A percentile compares a stretch with the other conserved stretches of the same genome.
phyloP scores from a whole-genome alignment of 2,329 filamentous ascomycete species.

The Bipolaris bicolor region DNA sequence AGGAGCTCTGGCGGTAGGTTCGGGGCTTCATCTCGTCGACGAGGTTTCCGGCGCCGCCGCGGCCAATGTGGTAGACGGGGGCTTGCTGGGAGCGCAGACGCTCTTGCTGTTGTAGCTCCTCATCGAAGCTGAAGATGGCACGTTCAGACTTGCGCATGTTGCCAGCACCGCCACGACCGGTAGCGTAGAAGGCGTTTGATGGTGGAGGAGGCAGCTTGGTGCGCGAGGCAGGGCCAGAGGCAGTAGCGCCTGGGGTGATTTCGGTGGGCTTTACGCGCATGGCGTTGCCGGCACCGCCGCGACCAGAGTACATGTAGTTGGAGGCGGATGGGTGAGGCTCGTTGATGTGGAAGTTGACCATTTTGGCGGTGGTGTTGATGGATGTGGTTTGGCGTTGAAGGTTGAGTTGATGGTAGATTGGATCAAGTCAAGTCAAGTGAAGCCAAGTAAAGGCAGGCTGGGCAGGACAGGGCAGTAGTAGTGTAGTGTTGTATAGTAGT shows the following conservation, averaged over 20 bases:
- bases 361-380: constrained; percentile 33
- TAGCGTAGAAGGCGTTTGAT: constrained; percentile 63
- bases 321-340: constrained; percentile 67
- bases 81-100: constrained; percentile 61
- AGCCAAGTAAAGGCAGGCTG: neutral
- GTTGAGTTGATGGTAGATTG: constrained; percentile 4
- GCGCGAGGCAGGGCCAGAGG: constrained; percentile 56
- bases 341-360: constrained; percentile 60
- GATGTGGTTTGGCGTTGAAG: no score
- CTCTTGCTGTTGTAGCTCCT: constrained; percentile 66
- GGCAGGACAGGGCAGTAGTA: no score
- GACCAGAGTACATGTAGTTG: constrained; percentile 59
- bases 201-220: constrained; percentile 56
- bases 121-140: constrained; percentile 71
- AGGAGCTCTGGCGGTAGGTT: constrained; percentile 37
- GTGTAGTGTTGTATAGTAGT: neutral
- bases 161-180: constrained; percentile 70
- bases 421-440: constrained; percentile 17
- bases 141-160: constrained; percentile 63
- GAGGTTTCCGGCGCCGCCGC: constrained; percentile 65
- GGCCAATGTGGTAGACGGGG: constrained; percentile 68
- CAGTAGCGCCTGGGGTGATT: constrained; percentile 56
- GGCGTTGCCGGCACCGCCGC: constrained; percentile 65
- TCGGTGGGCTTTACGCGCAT: constrained; percentile 61
- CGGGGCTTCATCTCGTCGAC: constrained; percentile 49